Percentiles rank a stretch among this genome's conserved stretches.
phyloP scores from a whole-genome alignment of 2,329 filamentous ascomycete genomes.

The Orbilia javanica region DNA sequence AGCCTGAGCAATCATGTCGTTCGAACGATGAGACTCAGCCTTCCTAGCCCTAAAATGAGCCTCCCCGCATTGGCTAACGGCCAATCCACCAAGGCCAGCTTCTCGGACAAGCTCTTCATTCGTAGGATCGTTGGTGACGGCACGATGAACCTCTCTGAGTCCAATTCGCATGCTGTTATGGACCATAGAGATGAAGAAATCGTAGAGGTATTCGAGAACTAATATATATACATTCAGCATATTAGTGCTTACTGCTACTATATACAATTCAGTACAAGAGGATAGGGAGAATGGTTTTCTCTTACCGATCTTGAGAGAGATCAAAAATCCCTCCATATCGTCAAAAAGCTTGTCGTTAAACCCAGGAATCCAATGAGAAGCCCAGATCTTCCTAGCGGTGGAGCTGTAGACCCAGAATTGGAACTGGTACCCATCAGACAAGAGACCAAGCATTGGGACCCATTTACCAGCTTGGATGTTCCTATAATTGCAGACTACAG shows the following conservation, averaged over 20 bases:
- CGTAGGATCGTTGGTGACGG: not conserved
- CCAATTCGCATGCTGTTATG: not conserved
- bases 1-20: not conserved
- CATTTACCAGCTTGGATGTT: not conserved
- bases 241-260: not conserved
- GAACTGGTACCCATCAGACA: slow-evolving; percentile 5
- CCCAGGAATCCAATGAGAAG: not conserved
- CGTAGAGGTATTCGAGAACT: slow-evolving; percentile 3
- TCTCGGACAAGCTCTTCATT: not conserved
- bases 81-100: not conserved
- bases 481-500: not conserved
- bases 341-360: not conserved
- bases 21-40: not conserved
- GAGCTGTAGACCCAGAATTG: slow-evolving; percentile 8
- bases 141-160: not conserved
- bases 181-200: not conserved
- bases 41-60: not conserved
- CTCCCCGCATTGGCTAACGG: not conserved
- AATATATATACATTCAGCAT: not conserved
- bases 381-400: not conserved
- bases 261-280: too few species aligned
- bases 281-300: too few species aligned
- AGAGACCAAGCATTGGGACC: not conserved
- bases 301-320: slow-evolving; percentile 1
- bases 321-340: not conserved